Percentiles rank a stretch among this genome's conserved stretches.
phyloP scores from a whole-genome alignment of 192 early-diverging fungal genomes.

The Entomortierella chlamydospora region DNA sequence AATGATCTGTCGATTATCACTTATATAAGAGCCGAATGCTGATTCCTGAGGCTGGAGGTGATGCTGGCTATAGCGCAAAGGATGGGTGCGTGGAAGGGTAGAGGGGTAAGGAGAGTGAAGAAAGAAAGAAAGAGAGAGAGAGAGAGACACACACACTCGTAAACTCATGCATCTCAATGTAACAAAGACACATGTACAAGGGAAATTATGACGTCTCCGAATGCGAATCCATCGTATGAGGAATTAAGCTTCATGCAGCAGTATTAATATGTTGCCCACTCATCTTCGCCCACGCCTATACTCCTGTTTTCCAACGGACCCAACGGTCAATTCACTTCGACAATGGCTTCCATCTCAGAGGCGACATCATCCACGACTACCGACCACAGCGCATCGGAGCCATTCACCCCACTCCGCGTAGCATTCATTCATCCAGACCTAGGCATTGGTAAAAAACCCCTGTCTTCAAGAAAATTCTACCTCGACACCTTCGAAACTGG shows the following conservation, averaged over 20 bases:
- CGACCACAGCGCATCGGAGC: not conserved
- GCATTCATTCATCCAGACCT: constrained; percentile 95
- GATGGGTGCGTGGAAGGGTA: too few relatives aligned
- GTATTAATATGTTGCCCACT: too few relatives aligned
- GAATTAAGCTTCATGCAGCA: too few relatives aligned
- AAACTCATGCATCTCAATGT: too few relatives aligned
- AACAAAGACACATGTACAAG: too few relatives aligned
- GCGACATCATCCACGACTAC: not conserved
- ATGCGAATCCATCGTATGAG: not conserved
- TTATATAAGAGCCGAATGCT: not conserved
- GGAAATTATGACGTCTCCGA: not conserved
- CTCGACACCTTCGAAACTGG: too few relatives aligned
- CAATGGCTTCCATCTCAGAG: not conserved
- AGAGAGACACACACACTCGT: not conserved
- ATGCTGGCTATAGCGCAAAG: not conserved
- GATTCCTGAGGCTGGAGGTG: not conserved
- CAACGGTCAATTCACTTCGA: not conserved
- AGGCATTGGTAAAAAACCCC: constrained; percentile 78
- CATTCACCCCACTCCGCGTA: constrained; percentile 60
- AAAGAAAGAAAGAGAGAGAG: constrained; percentile 12
- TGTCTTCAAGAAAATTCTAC: not conserved
- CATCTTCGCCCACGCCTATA: too few relatives aligned
- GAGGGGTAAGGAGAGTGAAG: not conserved
- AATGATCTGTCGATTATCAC: not conserved
- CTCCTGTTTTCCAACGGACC: too few relatives aligned